phyloP scores from a whole-genome alignment of 1,284 basidiomycete species.

The Sanghuangporus sanghuang region DNA sequence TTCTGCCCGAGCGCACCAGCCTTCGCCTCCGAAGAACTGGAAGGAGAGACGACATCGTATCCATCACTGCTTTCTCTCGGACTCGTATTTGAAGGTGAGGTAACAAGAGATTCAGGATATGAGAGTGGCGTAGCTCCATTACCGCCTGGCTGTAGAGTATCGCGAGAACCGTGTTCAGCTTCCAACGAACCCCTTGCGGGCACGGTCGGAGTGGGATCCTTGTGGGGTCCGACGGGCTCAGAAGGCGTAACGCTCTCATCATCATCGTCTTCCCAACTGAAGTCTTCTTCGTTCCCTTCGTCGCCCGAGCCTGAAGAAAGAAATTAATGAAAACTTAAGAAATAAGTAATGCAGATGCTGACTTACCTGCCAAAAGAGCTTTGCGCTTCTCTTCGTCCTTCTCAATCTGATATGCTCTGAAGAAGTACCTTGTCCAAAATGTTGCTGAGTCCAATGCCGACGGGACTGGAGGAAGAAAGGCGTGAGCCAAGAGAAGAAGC shows the following conservation, averaged over 20 bases:
- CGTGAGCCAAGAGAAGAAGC: slow-evolving; percentile 3
- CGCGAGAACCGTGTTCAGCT: slow-evolving; percentile 7
- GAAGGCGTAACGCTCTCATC: slow-evolving; percentile 32
- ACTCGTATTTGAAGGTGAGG: slow-evolving; percentile 38
- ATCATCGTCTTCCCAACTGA: slow-evolving; percentile 77
- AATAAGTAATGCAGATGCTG: background rate
- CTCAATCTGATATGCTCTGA: slow-evolving; percentile 83
- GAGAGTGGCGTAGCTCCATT: slow-evolving; percentile 22
- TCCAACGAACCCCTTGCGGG: slow-evolving; percentile 6
- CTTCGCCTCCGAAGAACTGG: slow-evolving; percentile 30
- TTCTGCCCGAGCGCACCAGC: slow-evolving; percentile 24
- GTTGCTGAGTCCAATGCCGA: slow-evolving; percentile 57
- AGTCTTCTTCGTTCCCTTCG: slow-evolving; percentile 66
- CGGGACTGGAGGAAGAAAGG: slow-evolving; percentile 50
- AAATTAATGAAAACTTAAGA: background rate
- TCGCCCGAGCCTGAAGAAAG: slow-evolving; percentile 29
- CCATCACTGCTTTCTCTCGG: slow-evolving; percentile 62
- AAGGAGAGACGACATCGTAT: slow-evolving; percentile 66
- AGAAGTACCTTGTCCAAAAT: slow-evolving; percentile 93
- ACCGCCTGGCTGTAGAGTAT: slow-evolving; percentile 19
- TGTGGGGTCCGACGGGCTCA: slow-evolving; percentile 11
- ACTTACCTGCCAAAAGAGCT: slow-evolving; percentile 70
- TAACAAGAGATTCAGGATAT: slow-evolving; percentile 26
- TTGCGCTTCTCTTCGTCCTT: slow-evolving; percentile 80
- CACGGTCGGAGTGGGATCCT: background rate